Conservation (phyloP, 225 moss, liverwort and hornwort genomes). For the Takakia lepidozioides region DNA sequence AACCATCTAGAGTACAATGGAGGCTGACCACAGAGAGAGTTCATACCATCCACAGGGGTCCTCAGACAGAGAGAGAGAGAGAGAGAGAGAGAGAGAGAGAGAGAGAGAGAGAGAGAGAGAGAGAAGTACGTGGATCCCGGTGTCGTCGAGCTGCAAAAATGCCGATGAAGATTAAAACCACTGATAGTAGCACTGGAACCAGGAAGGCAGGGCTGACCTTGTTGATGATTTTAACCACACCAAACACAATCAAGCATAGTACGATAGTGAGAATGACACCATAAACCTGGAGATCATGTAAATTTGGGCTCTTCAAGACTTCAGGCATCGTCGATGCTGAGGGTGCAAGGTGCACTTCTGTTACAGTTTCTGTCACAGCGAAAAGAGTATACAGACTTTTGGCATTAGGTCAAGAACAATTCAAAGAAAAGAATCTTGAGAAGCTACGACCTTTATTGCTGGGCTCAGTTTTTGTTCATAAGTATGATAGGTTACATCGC, state of each 20-base stretch:
- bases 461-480: too few species aligned
- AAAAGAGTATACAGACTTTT: too few species aligned
- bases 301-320: constrained; percentile 66
- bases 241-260: constrained; percentile 85
- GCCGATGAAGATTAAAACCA: constrained; percentile 86
- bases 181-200: constrained; percentile 76
- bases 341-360: constrained; percentile 61
- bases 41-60: too few species aligned
- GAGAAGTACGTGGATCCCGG: constrained; percentile 51
- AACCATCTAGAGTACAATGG: too few species aligned
- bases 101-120: background rate
- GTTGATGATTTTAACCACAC: constrained; percentile 93
- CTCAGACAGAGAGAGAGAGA: background rate
- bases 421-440: too few species aligned
- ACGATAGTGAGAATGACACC: constrained; percentile 80
- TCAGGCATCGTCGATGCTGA: constrained; percentile 63
- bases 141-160: constrained; percentile 75
- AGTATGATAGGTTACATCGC: too few species aligned
- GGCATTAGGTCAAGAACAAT: too few species aligned
- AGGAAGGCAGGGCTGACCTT: constrained; percentile 86
- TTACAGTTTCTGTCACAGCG: constrained; percentile 61
- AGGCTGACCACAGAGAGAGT: too few species aligned
- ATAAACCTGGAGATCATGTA: constrained; percentile 94
- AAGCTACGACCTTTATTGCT: too few species aligned
- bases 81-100: background rate